phyloP scores from a whole-genome alignment of 805 yeast species.

The Wickerhamomyces rabaulensis region DNA sequence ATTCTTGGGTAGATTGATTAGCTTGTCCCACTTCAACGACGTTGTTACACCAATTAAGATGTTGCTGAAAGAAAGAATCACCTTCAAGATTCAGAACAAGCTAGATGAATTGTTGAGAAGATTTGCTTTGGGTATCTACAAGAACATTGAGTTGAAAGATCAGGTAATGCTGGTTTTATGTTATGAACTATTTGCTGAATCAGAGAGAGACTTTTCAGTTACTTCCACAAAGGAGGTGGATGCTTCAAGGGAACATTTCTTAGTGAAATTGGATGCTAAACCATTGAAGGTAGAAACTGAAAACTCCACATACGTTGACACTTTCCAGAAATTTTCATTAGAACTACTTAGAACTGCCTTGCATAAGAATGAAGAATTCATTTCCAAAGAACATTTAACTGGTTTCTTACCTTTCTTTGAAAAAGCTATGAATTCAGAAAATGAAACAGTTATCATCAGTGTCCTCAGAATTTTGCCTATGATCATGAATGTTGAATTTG shows the following conservation, averaged over 20 bases:
- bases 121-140: constrained; percentile 71
- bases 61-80: constrained; percentile 57
- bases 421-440: constrained; percentile 53
- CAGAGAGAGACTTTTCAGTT: constrained; percentile 29
- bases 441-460: constrained; percentile 73
- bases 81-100: constrained; percentile 64
- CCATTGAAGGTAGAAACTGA: constrained; percentile 49
- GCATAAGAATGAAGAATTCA: constrained; percentile 52
- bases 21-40: constrained; percentile 48
- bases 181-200: constrained; percentile 61
- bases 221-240: constrained; percentile 20
- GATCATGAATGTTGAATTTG: constrained; percentile 57
- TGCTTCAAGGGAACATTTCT: constrained; percentile 54
- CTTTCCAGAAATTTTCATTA: constrained; percentile 70
- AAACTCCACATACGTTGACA: constrained; percentile 48
- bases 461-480: constrained; percentile 58
- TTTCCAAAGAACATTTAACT: constrained; percentile 53
- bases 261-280: constrained; percentile 67
- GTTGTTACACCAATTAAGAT: constrained; percentile 67
- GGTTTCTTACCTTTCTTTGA: constrained; percentile 76
- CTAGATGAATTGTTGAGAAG: constrained; percentile 75
- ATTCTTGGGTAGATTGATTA: constrained; percentile 59
- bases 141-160: constrained; percentile 54
- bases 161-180: constrained; percentile 64
- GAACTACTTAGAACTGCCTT: constrained; percentile 73